Base-by-base conservation (phyloP, 2,329 filamentous ascomycete genomes). In the Xylaria sp. region DNA sequence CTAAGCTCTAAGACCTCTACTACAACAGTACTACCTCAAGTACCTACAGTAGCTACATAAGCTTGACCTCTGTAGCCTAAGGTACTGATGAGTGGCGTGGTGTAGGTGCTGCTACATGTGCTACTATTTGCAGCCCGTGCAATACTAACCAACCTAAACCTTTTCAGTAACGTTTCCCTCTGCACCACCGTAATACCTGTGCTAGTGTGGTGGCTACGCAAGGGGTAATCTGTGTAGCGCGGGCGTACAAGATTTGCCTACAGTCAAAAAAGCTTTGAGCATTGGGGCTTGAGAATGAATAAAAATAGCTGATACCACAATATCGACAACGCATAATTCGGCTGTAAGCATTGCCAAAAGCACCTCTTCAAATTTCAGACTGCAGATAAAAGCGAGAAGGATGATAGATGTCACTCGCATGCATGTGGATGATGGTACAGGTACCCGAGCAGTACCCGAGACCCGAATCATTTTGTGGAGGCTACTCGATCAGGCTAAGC, bases 401-500 rank as follows among this genome's bases (percentile, higher is more conserved):
- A 33, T 51, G 52, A 28, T 46, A n/a, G 62, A 49, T 57, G 51
- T 41, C 25, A 46, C 39, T 43, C 10, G 15, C 20, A 10, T 43
- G 39, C 55, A 43, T 28, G 33, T 8, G 33, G 23, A 13, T 46
- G 6, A 20, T 41, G 54, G 18, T 55, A 55, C 28, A 55, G 15
- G 41, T 46, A 46, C 41, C 41, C 41, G 41, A 46, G 41, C 41
- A 18, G 28, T 55, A 58, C 39, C 56, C 55, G 39, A 58, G 55
- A 58, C 55, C 39, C 39, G 13, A 20, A 46, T 15, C 12, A 62
- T n/a, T 46, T 54, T 18, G 49, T 31, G 52, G 15, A 55, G 20
- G 46, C 20, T n/a, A 46, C 65, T 64, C 7, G 48, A 41, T 31
- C 39, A 49, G 55, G 49, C 36, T 54, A 62, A 58, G 59, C 15